Evolutionary conservation across 495 filamentous ascomycete genomes (phyloP).

Genomic region (Trichoderma orchidacearum): DNA sequence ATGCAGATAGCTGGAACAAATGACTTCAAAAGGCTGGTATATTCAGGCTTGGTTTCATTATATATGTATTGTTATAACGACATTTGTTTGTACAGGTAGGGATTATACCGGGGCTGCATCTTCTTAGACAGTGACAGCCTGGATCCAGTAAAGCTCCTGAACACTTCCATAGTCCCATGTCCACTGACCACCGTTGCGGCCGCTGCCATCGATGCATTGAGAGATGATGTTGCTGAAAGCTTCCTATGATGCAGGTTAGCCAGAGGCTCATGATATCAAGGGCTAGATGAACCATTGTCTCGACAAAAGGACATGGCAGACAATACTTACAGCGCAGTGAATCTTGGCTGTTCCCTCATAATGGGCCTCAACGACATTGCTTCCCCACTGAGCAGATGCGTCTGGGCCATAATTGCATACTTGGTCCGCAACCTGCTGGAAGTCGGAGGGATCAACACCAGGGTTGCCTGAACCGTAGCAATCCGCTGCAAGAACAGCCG

Average conservation of each 20-base stretch:
- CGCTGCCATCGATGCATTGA: not conserved
- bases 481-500: not conserved
- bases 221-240: not conserved
- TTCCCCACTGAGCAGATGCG: not conserved
- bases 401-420: not conserved
- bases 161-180: not conserved
- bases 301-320: too few relatives aligned
- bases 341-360: not conserved
- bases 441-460: not conserved
- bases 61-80: too few relatives aligned
- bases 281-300: too few relatives aligned
- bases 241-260: not conserved
- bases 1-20: too few relatives aligned
- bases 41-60: too few relatives aligned
- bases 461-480: not conserved
- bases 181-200: not conserved
- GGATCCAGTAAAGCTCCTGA: not conserved
- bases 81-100: too few relatives aligned
- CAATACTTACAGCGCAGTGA: not conserved
- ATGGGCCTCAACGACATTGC: not conserved
- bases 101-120: too few relatives aligned
- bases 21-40: too few relatives aligned
- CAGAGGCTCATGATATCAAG: too few relatives aligned
- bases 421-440: not conserved
- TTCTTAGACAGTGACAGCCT: too few relatives aligned